Conservation (phyloP, 257 asterid genomes). For the Cinchona pubescens region DNA sequence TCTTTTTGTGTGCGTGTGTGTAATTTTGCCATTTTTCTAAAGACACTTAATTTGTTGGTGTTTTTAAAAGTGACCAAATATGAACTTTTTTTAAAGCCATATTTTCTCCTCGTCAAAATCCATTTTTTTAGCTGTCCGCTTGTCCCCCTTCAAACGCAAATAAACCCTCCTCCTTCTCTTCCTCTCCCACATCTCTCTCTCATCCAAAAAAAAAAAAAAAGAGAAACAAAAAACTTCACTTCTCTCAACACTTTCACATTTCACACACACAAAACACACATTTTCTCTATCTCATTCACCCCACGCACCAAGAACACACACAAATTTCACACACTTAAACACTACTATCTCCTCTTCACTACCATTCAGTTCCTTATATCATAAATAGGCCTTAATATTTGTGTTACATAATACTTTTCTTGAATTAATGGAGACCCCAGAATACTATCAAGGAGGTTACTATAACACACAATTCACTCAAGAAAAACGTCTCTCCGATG, state of each 20-base stretch:
- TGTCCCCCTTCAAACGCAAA: conserved; percentile 64
- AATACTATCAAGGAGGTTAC: conserved; percentile 45
- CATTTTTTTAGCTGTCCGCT: conserved; percentile 49
- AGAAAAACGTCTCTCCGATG: conserved; percentile 40
- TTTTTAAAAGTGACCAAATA: conserved; percentile 30
- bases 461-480: conserved; percentile 34
- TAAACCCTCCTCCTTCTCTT: conserved; percentile 49
- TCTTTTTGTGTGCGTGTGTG: not conserved
- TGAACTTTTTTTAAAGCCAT: conserved; percentile 48
- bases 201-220: no score
- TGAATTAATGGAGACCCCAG: conserved; percentile 62
- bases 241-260: conserved; percentile 5
- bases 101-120: conserved; percentile 63
- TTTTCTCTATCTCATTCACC: conserved; percentile 23
- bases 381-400: not conserved
- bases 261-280: conserved; percentile 16
- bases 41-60: conserved; percentile 14
- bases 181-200: conserved; percentile 43
- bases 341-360: not conserved
- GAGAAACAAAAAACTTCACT: conserved; percentile 29
- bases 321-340: conserved; percentile 20
- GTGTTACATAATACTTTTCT: not conserved
- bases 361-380: not conserved
- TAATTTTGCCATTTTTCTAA: not conserved
- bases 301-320: conserved; percentile 27